Evolutionary conservation across 495 filamentous ascomycete species (phyloP).

Genomic region (Penicillium canariense): DNA sequence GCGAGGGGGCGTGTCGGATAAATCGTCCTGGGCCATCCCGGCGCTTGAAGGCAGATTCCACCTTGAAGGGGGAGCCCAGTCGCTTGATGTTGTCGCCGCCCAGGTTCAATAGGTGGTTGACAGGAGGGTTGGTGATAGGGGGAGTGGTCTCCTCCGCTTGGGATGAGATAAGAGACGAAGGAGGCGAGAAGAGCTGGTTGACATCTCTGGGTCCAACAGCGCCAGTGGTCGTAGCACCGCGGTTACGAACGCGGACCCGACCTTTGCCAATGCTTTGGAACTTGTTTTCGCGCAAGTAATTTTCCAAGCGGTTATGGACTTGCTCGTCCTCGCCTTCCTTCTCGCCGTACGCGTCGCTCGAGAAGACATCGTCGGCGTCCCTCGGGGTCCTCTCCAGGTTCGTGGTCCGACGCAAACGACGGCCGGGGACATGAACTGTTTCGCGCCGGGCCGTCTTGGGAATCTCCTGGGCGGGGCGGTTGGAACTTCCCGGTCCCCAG

Average conservation of each 20-base stretch:
- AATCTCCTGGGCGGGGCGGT: conserved; percentile 29
- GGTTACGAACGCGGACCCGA: conserved; percentile 50
- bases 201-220: conserved; percentile 39
- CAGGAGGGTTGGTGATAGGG: conserved; percentile 25
- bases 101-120: conserved; percentile 32
- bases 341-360: conserved; percentile 39
- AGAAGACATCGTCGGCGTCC: conserved; percentile 54
- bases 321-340: conserved; percentile 45
- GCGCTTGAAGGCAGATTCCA: conserved; percentile 31
- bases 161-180: conserved; percentile 38
- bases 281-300: conserved; percentile 46
- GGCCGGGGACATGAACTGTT: conserved; percentile 46
- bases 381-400: conserved; percentile 47
- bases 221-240: conserved; percentile 46
- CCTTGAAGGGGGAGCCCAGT: conserved; percentile 53
- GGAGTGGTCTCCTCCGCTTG: conserved; percentile 30
- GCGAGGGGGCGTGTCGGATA: conserved; percentile 38
- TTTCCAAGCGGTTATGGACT: conserved; percentile 47
- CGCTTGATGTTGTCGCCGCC: conserved; percentile 43
- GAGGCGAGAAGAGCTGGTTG: conserved; percentile 50
- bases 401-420: conserved; percentile 47
- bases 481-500: conserved; percentile 52
- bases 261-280: conserved; percentile 43
- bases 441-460: conserved; percentile 35
- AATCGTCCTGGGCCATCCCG: conserved; percentile 26